A percentile compares a stretch with the other conserved stretches of the same genome.
Conservation (phyloP, 75 land plant genomes). For the Ceratopteris richardii region DNA sequence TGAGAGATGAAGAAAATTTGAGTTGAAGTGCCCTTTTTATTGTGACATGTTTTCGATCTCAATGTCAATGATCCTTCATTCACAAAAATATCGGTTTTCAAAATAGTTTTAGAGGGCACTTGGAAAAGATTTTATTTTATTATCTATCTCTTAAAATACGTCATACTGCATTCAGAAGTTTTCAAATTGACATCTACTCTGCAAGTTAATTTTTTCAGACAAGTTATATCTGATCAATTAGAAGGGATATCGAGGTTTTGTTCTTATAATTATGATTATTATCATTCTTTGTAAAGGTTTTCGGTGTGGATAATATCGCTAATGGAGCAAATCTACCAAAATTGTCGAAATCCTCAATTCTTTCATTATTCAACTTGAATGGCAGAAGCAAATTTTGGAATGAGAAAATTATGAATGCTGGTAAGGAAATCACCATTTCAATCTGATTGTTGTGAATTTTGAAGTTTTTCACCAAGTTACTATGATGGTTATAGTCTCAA, state of each 20-base stretch:
- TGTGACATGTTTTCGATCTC: no score
- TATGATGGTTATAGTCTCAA: not conserved
- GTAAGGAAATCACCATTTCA: conserved; percentile 31
- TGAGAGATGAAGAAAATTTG: no score
- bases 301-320: not conserved
- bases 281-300: not conserved
- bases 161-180: no score
- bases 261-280: not conserved
- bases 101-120: not conserved
- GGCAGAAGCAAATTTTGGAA: conserved; percentile 69
- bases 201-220: no score
- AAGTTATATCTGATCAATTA: not conserved
- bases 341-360: conserved; percentile 41
- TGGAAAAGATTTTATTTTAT: not conserved
- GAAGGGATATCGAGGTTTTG: not conserved
- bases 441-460: no score
- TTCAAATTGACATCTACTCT: no score
- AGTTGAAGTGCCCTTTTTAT: no score
- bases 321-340: not conserved
- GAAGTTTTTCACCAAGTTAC: no score
- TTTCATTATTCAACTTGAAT: conserved; percentile 78
- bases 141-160: no score
- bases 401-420: conserved; percentile 54
- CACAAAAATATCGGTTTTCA: no score
- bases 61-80: no score